Conservation (phyloP, 1,284 basidiomycete genomes). For the Cryptococcus sp. region DNA sequence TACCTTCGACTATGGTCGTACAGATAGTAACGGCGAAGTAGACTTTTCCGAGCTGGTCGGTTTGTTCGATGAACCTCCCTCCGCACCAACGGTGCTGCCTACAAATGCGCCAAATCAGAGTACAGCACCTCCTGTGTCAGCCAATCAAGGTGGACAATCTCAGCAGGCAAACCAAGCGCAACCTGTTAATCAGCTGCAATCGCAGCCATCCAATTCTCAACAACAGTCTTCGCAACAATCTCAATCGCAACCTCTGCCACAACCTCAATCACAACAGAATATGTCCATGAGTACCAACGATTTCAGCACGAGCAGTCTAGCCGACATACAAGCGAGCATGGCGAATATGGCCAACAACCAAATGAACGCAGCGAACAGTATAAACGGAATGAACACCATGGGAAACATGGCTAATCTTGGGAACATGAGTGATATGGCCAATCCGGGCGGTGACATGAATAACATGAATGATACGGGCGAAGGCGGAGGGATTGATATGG, state of each 20-base stretch:
- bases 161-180: neutral
- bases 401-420: neutral
- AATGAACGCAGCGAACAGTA: too few relatives aligned
- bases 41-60: slow-evolving; percentile 9
- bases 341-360: too few relatives aligned
- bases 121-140: neutral
- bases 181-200: neutral
- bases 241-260: neutral
- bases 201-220: neutral
- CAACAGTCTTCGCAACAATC: neutral
- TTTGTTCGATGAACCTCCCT: neutral
- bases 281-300: neutral
- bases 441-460: neutral
- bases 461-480: neutral
- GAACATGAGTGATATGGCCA: neutral
- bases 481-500: slow-evolving; percentile 19
- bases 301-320: neutral
- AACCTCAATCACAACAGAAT: neutral
- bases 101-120: neutral
- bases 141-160: neutral
- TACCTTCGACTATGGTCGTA: slow-evolving; percentile 6
- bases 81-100: neutral
- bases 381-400: neutral
- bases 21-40: slow-evolving; percentile 1
- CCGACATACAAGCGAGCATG: neutral